A percentile compares a stretch with the other conserved stretches of the same genome.
Evolutionary conservation across 345 rosid species (phyloP).

Genomic region (Microcos paniculata): DNA sequence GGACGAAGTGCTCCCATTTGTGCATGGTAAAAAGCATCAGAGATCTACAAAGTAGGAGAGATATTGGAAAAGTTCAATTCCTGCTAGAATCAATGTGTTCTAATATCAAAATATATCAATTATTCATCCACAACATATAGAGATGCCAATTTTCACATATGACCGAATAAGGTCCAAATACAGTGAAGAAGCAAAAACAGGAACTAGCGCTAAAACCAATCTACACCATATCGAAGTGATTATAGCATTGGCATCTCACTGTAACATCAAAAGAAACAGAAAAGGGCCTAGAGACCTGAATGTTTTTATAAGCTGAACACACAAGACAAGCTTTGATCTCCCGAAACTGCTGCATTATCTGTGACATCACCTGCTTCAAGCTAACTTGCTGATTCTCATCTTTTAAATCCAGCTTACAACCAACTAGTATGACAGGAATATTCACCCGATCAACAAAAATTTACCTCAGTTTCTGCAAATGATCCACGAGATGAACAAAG

Average conservation of each 20-base stretch:
- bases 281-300: conserved; percentile 44
- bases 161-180: background rate
- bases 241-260: background rate
- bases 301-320: conserved; percentile 74
- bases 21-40: conserved; percentile 64
- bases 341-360: conserved; percentile 79
- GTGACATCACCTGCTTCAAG: conserved; percentile 71
- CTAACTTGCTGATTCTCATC: conserved; percentile 55
- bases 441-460: conserved; percentile 56
- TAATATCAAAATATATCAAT: conserved; percentile 1
- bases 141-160: background rate
- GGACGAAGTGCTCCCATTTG: conserved; percentile 87
- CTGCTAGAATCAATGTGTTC: background rate
- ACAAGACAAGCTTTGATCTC: conserved; percentile 83
- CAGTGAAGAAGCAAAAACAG: background rate
- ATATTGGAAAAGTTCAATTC: conserved; percentile 6
- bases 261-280: conserved; percentile 12
- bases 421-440: conserved; percentile 85
- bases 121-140: background rate
- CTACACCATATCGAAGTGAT: background rate
- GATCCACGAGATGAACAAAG: background rate
- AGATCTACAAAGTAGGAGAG: conserved; percentile 48
- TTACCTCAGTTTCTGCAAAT: background rate
- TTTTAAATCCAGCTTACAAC: conserved; percentile 70
- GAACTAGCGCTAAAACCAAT: background rate